phyloP scores from a whole-genome alignment of 1,284 basidiomycete species.

The Sanghuangporus baumii region DNA sequence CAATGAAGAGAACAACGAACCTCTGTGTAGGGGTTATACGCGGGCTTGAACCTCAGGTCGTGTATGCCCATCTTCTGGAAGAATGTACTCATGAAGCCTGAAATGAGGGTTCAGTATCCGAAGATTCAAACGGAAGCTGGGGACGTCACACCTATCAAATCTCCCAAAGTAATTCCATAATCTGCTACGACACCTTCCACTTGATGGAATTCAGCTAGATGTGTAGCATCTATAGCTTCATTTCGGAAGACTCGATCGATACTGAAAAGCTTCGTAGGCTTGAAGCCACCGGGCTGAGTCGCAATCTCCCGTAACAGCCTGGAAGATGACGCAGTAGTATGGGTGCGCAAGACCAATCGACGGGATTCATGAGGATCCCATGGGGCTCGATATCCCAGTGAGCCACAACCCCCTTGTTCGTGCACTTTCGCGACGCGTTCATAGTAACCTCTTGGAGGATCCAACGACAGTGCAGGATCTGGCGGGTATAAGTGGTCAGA shows the following conservation, averaged over 20 bases:
- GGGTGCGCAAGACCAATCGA: constrained; percentile 91
- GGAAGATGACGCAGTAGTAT: constrained; percentile 95
- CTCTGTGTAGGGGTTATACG: constrained; percentile 96
- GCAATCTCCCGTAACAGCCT: constrained; percentile 95
- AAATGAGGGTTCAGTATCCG: not conserved
- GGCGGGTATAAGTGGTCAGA: not conserved
- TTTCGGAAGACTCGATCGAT: constrained; percentile 99
- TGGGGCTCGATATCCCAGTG: constrained; percentile 96
- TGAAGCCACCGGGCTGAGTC: constrained; percentile 71
- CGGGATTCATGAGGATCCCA: constrained; percentile 91
- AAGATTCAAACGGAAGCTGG: constrained; percentile 10
- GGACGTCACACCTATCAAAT: constrained; percentile 76
- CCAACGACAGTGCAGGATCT: constrained; percentile 81
- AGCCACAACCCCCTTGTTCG: constrained; percentile 89
- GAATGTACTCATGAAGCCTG: constrained; percentile 97
- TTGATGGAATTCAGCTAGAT: constrained; percentile 99
- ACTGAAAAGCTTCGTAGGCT: constrained; percentile 95
- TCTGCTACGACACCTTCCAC: constrained; percentile 99
- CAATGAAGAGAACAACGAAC: constrained; percentile 34
- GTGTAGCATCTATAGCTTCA: constrained; percentile 99
- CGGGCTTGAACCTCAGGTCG: constrained; percentile 94
- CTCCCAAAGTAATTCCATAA: constrained; percentile 89
- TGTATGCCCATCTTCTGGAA: constrained; percentile 97
- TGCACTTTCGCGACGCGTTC: constrained; percentile 85
- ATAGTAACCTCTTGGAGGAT: constrained; percentile 85